Percentiles rank a stretch among this genome's conserved stretches.
phyloP scores from a whole-genome alignment of 768 basidiomycete species.

The Pleurotus djamor region DNA sequence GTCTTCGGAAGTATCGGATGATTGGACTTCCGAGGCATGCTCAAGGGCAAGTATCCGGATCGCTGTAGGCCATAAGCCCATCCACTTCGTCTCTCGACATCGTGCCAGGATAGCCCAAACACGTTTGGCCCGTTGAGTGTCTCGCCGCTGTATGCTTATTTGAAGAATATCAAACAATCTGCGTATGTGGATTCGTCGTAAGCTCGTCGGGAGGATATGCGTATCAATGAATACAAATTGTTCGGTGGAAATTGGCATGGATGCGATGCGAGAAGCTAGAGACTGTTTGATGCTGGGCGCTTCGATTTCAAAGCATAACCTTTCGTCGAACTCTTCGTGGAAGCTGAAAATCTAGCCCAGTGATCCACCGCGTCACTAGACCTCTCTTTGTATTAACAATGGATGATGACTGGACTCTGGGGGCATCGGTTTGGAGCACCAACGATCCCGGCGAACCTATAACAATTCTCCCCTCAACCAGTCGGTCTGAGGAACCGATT shows the following conservation, averaged over 20 bases:
- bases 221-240: constrained; percentile 65
- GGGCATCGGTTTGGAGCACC: constrained; percentile 71
- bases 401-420: constrained; percentile 75
- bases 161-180: constrained; percentile 76
- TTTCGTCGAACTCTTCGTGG: background rate
- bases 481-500: constrained; percentile 16
- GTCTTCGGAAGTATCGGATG: background rate
- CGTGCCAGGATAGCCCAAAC: constrained; percentile 75
- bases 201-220: constrained; percentile 42
- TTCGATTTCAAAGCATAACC: background rate
- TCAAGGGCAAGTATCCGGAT: constrained; percentile 48
- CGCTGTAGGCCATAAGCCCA: constrained; percentile 66
- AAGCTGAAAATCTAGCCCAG: background rate
- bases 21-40: constrained; percentile 18
- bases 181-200: constrained; percentile 71
- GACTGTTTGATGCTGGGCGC: background rate
- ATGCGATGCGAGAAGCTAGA: background rate
- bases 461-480: constrained; percentile 21
- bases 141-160: constrained; percentile 64
- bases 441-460: constrained; percentile 30
- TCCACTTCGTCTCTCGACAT: constrained; percentile 81
- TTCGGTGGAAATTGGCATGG: constrained; percentile 28
- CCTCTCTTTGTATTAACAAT: constrained; percentile 24
- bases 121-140: constrained; percentile 58
- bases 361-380: background rate